phyloP scores from a whole-genome alignment of 495 filamentous ascomycete species.

The Chlorociboria aeruginascens region DNA sequence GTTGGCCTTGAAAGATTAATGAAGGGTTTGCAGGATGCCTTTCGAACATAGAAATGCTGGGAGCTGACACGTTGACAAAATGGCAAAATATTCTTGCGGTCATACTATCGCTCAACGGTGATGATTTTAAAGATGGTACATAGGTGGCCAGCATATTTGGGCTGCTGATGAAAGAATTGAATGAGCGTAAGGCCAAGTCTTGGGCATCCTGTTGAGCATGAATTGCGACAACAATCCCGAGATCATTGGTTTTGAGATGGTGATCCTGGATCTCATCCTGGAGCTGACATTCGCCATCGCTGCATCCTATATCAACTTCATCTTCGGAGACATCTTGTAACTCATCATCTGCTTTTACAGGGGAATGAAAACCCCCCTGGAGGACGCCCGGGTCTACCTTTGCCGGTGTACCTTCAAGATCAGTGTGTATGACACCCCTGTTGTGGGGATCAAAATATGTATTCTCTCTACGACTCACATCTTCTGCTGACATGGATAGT shows the following conservation, averaged over 20 bases:
- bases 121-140: constrained; percentile 57
- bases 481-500: no score
- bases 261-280: constrained; percentile 1
- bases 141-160: constrained; percentile 70
- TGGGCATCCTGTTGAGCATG: constrained; percentile 34
- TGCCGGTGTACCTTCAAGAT: not conserved
- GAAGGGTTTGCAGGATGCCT: constrained; percentile 69
- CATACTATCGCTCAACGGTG: constrained; percentile 69
- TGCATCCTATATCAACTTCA: constrained; percentile 27
- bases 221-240: constrained; percentile 28
- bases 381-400: not conserved
- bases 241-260: constrained; percentile 21
- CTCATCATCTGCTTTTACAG: constrained; percentile 32
- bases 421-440: not conserved
- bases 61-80: constrained; percentile 83
- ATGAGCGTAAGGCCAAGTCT: constrained; percentile 29
- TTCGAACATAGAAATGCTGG: constrained; percentile 80
- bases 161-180: constrained; percentile 53
- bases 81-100: constrained; percentile 85
- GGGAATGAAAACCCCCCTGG: no score
- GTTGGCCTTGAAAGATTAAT: constrained; percentile 50
- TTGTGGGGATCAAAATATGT: not conserved
- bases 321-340: constrained; percentile 54
- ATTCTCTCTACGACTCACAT: no score
- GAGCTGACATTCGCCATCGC: constrained; percentile 15